These are phyloP conservation scores for Suillus subaureus DNA, from an alignment of 768 basidiomycete species.

Conservation along the genomic window DNA sequence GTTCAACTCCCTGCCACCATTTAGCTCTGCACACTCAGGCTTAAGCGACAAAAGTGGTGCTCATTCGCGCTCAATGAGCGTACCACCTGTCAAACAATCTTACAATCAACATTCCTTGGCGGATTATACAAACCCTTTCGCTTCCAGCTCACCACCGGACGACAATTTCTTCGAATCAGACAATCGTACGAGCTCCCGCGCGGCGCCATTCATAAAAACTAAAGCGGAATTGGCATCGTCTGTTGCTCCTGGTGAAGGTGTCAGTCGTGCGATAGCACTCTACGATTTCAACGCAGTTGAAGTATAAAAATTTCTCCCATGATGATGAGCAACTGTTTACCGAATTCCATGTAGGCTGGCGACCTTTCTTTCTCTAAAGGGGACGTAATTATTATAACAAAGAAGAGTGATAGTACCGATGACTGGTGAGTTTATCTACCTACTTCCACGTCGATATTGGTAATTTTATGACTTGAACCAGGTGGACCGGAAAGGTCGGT, in stretches of 20 bases:
- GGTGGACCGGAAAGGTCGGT: conserved; percentile 78
- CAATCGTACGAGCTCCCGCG: conserved; percentile 11
- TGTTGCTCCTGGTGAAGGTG: conserved; percentile 55
- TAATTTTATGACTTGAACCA: conserved; percentile 25
- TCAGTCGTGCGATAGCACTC: conserved; percentile 73
- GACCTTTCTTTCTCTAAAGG: conserved; percentile 79
- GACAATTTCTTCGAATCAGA: conserved; percentile 19
- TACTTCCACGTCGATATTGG: background rate
- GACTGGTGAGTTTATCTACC: conserved; percentile 58
- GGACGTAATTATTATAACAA: conserved; percentile 67
- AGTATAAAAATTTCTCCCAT: conserved; percentile 41
- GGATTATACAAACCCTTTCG: conserved; percentile 32
- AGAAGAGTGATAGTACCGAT: conserved; percentile 71
- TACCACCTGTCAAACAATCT: conserved; percentile 25
- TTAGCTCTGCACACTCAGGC: conserved; percentile 33
- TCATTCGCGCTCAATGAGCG: conserved; percentile 39
- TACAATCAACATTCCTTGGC: conserved; percentile 7
- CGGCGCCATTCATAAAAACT: conserved; percentile 41
- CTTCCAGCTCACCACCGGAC: conserved; percentile 23
- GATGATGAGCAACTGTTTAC: conserved; percentile 1
- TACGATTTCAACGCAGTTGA: conserved; percentile 76
- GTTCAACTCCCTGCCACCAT: conserved; percentile 38
- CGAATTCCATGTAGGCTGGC: conserved; percentile 50
- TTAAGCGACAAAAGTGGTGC: conserved; percentile 31
- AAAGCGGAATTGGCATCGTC: conserved; percentile 54